These are phyloP conservation scores for Candida chauliodis DNA, from an alignment of 805 yeast species.

Conservation along the genomic window DNA sequence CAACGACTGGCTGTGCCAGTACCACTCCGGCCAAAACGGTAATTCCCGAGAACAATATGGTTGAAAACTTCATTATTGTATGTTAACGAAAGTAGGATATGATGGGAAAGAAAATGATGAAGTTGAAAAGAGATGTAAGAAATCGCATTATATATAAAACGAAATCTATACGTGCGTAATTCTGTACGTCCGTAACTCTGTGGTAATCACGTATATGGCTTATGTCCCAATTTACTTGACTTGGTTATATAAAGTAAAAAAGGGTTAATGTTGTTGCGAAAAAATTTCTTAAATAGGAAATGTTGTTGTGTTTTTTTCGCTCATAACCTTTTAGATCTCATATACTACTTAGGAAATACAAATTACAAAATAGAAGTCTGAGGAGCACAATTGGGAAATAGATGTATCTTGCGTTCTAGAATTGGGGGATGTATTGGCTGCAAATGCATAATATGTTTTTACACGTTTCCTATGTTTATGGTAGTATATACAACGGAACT, in stretches of 20 bases:
- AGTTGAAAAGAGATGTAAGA: neutral
- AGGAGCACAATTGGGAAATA: neutral
- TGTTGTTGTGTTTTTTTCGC: neutral
- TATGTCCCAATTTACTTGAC: neutral
- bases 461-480: conserved; percentile 4
- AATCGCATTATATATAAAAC: neutral
- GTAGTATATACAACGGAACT: conserved; percentile 23
- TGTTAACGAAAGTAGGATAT: neutral
- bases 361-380: neutral
- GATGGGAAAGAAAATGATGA: neutral
- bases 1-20: conserved; percentile 3
- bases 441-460: no score
- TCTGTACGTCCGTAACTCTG: no score
- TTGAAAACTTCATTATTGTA: conserved; percentile 13
- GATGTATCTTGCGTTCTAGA: conserved; percentile 1
- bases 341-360: neutral
- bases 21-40: conserved; percentile 11
- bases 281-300: conserved; percentile 1
- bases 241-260: neutral
- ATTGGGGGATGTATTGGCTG: no score
- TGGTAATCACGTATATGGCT: neutral
- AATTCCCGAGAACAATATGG: conserved; percentile 13
- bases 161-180: no score
- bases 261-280: neutral
- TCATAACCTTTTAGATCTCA: neutral